A percentile compares a stretch with the other conserved stretches of the same genome.
phyloP scores from a whole-genome alignment of 306 rosid genomes.

The Fragaria iinumae region DNA sequence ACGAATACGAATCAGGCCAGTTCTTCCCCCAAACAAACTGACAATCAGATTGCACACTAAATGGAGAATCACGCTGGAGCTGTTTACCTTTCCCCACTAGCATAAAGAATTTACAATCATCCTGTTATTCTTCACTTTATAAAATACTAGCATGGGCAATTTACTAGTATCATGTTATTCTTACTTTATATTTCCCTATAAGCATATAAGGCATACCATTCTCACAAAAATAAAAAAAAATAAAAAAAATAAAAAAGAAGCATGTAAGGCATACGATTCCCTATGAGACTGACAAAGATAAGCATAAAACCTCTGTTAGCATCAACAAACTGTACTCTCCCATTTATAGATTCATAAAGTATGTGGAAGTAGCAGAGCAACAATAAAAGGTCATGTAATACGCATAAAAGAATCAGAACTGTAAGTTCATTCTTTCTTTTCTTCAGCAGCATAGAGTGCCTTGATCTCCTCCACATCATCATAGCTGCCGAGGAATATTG shows the following conservation, averaged over 20 bases:
- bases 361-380: not conserved
- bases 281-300: constrained; percentile 1
- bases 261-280: not conserved
- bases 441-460: constrained; percentile 67
- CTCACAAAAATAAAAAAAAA: too few relatives aligned
- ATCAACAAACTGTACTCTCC: constrained; percentile 9
- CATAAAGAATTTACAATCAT: not conserved
- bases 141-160: not conserved
- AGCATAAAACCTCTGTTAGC: not conserved
- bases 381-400: constrained; percentile 3
- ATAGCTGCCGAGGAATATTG: constrained; percentile 83
- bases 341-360: constrained; percentile 1
- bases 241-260: too few relatives aligned
- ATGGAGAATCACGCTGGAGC: not conserved
- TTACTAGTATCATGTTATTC: not conserved
- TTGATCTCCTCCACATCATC: constrained; percentile 89
- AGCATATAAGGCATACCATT: not conserved
- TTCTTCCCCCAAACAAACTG: not conserved
- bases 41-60: not conserved
- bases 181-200: not conserved
- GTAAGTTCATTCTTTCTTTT: constrained; percentile 28
- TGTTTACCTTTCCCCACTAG: not conserved
- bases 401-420: not conserved
- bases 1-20: not conserved
- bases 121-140: not conserved